Evolutionary conservation across 768 basidiomycete species (phyloP), one percentile per base, ranked within the genome.

Genomic region (Lentinula aciculospora): DNA sequence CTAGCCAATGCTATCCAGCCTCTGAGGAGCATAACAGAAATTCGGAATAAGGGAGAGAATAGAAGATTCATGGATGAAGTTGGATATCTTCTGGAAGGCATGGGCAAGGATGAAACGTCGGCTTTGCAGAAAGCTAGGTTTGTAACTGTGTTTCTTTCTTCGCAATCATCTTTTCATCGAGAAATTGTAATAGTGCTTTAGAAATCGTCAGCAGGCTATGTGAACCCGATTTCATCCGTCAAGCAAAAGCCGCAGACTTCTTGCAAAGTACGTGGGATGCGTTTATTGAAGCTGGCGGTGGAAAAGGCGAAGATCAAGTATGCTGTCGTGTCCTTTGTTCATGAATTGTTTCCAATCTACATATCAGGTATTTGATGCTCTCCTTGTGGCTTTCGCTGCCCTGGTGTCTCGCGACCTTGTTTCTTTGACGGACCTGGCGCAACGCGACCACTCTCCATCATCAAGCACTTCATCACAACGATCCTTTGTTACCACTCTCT

Each of bases 51-150:
- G 67, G 92, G 92, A 12, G 89, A 93, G 71, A 85, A 77, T 55
- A 76, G 91, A 60, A 75, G 89, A 15, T 93, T 93, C 65, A 68
- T 92, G 42, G 92, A 94, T 60, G 91, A 92, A 64, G 81, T 92
- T 2, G 92, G 92, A 0, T 94, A 92, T 70, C 70, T 93, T 4
- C 88, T 92, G 60, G 92, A 94, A 68, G 89, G 92, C 0, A 78
- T 93, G 70, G 81, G 83, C 27, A 63, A 69, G 9, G 73, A 74
- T 15, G 79, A 76, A 15, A 75, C 78, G 9, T 63, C 84, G 46
- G 76, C 80, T 2, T 75, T 92, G 25, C 77, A 84, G 49, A 78
- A 89, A 61, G 81, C 86, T 10, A 92, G 88, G 90, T 88, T 58
- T 28, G 71, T 53, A 23, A 39, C 23, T 46, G 32, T 28, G 32